A percentile compares a stretch with the other conserved stretches of the same genome.
Evolutionary conservation across 2,329 filamentous ascomycete genomes (phyloP).

Genomic region (Byssoonygena ceratinophila): DNA sequence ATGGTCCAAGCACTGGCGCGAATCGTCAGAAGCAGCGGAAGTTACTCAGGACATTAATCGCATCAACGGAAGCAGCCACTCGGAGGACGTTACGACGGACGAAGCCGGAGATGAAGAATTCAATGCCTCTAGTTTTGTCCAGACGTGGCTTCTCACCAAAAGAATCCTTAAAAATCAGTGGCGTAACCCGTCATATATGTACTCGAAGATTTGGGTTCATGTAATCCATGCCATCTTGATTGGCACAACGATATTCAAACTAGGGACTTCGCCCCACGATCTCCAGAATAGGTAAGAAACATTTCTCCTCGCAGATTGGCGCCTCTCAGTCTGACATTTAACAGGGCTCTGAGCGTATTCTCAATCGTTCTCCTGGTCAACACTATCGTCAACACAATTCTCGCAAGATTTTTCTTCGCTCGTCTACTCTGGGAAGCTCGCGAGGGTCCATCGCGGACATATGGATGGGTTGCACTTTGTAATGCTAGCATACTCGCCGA

Average conservation of each 20-base stretch:
- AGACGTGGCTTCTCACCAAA: slow-evolving; percentile 55
- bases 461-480: slow-evolving; percentile 66
- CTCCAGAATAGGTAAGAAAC: slow-evolving; percentile 36
- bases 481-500: slow-evolving; percentile 64
- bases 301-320: background rate
- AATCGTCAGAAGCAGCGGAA: slow-evolving; percentile 49
- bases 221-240: slow-evolving; percentile 61
- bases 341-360: slow-evolving; percentile 50
- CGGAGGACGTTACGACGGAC: slow-evolving; percentile 20
- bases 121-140: slow-evolving; percentile 49
- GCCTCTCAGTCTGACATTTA: background rate
- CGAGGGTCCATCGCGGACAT: slow-evolving; percentile 63
- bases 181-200: slow-evolving; percentile 62
- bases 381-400: slow-evolving; percentile 59
- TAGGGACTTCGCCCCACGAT: slow-evolving; percentile 53
- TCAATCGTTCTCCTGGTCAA: slow-evolving; percentile 58
- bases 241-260: slow-evolving; percentile 60
- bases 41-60: slow-evolving; percentile 53
- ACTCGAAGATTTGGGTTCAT: slow-evolving; percentile 59
- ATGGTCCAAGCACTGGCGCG: slow-evolving; percentile 66
- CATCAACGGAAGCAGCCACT: slow-evolving; percentile 41
- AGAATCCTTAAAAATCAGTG: slow-evolving; percentile 59
- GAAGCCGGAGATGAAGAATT: slow-evolving; percentile 41
- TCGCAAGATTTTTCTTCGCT: slow-evolving; percentile 69
- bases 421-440: slow-evolving; percentile 62